phyloP scores from a whole-genome alignment of 78 protist species.

The Ministeria vibrans region DNA sequence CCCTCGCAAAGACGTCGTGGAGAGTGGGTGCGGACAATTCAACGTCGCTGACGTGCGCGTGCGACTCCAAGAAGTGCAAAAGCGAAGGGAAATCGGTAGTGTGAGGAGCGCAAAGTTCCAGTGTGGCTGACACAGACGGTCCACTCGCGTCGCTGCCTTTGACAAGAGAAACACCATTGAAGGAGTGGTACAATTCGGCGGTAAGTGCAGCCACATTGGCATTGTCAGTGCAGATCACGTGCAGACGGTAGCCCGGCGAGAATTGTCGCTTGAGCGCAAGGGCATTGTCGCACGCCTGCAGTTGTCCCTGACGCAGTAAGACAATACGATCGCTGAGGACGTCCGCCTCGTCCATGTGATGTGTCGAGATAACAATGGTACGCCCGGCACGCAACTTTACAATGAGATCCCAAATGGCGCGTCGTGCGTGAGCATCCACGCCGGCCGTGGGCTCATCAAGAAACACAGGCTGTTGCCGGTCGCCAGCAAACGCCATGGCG shows the following conservation, averaged over 20 bases:
- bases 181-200: too few relatives aligned
- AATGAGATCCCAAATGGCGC: conserved; percentile 58
- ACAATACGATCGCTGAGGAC: conserved; percentile 62
- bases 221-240: too few relatives aligned
- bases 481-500: conserved; percentile 42
- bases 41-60: too few relatives aligned
- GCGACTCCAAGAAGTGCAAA: too few relatives aligned
- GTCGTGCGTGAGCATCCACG: conserved; percentile 31
- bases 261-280: conserved; percentile 60
- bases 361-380: conserved; percentile 58
- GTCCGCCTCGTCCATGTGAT: conserved; percentile 88
- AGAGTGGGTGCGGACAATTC: conserved; percentile 37
- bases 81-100: too few relatives aligned
- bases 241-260: too few relatives aligned
- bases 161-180: too few relatives aligned
- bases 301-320: conserved; percentile 67
- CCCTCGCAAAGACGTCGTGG: conserved; percentile 48
- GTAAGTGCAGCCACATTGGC: too few relatives aligned
- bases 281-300: conserved; percentile 53
- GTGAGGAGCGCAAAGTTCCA: too few relatives aligned
- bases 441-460: neutral
- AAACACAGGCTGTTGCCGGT: neutral
- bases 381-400: conserved; percentile 16
- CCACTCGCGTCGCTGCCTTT: too few relatives aligned
- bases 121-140: too few relatives aligned